A percentile compares a stretch with the other conserved stretches of the same genome.
These are phyloP conservation scores for Pelargonium nanum DNA, from an alignment of 345 rosid species.

Conservation along the genomic window DNA sequence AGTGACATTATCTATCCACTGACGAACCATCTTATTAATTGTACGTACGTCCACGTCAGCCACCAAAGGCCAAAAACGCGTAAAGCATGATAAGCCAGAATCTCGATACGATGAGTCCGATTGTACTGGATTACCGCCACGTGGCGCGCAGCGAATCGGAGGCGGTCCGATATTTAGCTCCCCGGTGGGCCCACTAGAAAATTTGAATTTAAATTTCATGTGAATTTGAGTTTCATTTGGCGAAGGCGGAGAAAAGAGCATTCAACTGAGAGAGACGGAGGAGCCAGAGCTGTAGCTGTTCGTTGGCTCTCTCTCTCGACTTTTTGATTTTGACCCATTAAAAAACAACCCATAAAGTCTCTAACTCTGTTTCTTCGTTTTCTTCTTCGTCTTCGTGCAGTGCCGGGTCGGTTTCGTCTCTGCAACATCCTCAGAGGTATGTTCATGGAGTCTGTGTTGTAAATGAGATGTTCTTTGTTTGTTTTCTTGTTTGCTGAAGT, in stretches of 20 bases:
- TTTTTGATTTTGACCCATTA: too few relatives aligned
- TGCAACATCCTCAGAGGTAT: neutral
- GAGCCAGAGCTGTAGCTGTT: neutral
- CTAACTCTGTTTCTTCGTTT: too few relatives aligned
- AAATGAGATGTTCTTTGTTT: neutral
- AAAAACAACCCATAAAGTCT: too few relatives aligned
- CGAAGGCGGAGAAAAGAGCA: neutral
- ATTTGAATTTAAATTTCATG: neutral
- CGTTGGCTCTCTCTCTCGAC: neutral
- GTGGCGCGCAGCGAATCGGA: neutral
- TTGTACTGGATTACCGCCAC: neutral
- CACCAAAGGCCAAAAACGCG: neutral
- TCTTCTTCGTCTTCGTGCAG: too few relatives aligned
- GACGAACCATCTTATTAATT: neutral
- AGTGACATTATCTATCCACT: neutral
- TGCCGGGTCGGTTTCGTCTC: neutral
- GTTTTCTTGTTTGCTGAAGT: too few relatives aligned
- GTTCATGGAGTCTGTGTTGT: neutral
- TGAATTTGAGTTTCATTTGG: neutral
- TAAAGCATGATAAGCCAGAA: neutral
- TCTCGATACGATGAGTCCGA: neutral
- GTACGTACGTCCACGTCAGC: neutral
- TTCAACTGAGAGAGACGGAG: too few relatives aligned
- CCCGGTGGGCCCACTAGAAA: neutral
- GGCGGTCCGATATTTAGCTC: neutral